Conservation (phyloP, 2,329 filamentous ascomycete genomes). For the Pyrenophora graminea region DNA sequence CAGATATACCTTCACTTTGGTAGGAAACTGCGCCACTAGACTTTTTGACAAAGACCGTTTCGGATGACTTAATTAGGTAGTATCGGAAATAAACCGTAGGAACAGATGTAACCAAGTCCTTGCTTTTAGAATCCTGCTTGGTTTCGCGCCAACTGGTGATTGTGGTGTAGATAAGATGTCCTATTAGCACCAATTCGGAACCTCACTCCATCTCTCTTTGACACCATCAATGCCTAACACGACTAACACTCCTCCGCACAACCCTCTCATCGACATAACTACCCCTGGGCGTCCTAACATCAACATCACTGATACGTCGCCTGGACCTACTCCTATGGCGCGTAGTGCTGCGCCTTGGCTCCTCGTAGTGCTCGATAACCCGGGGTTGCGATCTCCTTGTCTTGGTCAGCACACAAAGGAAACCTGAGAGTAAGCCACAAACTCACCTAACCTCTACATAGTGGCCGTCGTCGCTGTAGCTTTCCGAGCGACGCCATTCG, state of each 20-base stretch:
- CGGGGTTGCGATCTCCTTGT: conserved; percentile 24
- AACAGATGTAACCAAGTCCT: too few species aligned
- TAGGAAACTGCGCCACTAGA: too few species aligned
- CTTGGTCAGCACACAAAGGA: not conserved
- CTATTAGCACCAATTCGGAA: too few species aligned
- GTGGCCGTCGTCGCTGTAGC: conserved; percentile 23
- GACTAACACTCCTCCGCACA: conserved; percentile 36
- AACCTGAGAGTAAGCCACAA: too few species aligned
- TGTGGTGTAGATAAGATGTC: too few species aligned
- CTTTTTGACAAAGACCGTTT: too few species aligned
- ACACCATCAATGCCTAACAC: conserved; percentile 23
- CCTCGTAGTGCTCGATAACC: conserved; percentile 36
- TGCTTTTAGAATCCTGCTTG: too few species aligned
- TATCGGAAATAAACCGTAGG: too few species aligned
- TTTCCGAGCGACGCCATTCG: conserved; percentile 33
- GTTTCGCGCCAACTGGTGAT: too few species aligned
- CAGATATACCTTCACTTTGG: too few species aligned
- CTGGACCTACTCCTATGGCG: conserved; percentile 33
- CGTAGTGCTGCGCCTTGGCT: conserved; percentile 30
- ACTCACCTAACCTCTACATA: conserved; percentile 29
- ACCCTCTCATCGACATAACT: conserved; percentile 36
- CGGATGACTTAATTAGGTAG: too few species aligned
- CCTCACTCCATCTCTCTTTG: too few species aligned
- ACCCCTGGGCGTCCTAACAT: conserved; percentile 29
- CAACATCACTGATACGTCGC: conserved; percentile 32